These are phyloP conservation scores for Stenocarpella maydis DNA, from an alignment of 2,329 filamentous ascomycete genomes.

Conservation along the genomic window DNA sequence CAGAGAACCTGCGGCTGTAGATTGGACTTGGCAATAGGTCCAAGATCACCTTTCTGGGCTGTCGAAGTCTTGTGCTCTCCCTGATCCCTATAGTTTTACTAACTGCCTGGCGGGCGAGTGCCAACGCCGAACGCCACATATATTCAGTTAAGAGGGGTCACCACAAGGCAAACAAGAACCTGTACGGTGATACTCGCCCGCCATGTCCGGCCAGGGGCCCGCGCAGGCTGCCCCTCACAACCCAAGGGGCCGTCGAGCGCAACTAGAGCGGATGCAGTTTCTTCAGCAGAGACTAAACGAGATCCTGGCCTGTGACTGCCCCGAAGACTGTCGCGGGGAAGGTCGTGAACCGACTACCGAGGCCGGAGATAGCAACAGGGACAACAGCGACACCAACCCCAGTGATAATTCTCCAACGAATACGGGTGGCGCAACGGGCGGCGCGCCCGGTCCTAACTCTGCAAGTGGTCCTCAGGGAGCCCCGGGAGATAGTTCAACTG, in stretches of 20 bases:
- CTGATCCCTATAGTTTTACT: not conserved
- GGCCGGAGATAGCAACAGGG: not conserved
- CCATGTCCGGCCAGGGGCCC: not conserved
- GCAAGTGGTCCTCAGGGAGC: not conserved
- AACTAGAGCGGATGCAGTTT: not conserved
- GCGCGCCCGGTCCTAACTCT: not conserved
- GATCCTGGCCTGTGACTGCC: not conserved
- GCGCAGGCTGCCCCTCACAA: not conserved
- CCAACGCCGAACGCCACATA: no score
- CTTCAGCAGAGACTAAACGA: not conserved
- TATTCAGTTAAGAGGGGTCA: no score
- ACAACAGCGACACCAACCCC: not conserved
- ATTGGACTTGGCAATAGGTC: not conserved
- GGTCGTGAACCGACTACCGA: not conserved
- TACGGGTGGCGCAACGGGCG: no score
- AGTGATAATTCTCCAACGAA: not conserved
- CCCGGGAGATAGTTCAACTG: not conserved
- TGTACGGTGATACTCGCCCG: not conserved
- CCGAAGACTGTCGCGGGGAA: not conserved
- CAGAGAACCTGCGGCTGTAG: not conserved
- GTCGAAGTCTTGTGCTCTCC: not conserved
- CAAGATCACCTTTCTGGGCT: not conserved
- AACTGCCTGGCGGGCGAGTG: not conserved
- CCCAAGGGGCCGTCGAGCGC: not conserved
- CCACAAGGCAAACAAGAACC: not conserved